phyloP scores from a whole-genome alignment of 139 green algal genomes.

The Coccomyxa sp. region DNA sequence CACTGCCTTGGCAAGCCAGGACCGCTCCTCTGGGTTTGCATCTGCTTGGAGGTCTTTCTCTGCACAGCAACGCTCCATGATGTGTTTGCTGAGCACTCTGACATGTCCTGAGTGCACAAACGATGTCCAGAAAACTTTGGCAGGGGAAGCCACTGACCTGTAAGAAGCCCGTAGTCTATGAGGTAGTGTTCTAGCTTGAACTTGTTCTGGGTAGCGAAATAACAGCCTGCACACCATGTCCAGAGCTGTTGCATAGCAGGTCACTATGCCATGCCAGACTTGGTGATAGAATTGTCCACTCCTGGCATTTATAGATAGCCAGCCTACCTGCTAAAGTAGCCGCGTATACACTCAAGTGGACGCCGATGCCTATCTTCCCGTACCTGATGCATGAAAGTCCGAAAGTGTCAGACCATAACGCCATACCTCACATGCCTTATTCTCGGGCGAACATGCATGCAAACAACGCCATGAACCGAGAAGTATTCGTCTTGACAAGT shows the following conservation, averaged over 20 bases:
- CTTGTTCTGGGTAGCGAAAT: constrained; percentile 38
- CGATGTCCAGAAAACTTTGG: background rate
- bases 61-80: background rate
- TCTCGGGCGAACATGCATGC: too few relatives aligned
- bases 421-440: too few relatives aligned
- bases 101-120: background rate
- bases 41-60: constrained; percentile 17
- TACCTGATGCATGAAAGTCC: constrained; percentile 45
- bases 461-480: too few relatives aligned
- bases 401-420: too few relatives aligned
- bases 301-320: background rate
- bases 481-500: too few relatives aligned
- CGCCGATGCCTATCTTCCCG: constrained; percentile 36
- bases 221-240: constrained; percentile 29
- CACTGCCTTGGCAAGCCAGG: constrained; percentile 37
- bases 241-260: background rate
- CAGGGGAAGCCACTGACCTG: constrained; percentile 9
- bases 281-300: background rate
- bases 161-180: constrained; percentile 27
- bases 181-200: constrained; percentile 30
- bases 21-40: constrained; percentile 1
- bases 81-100: background rate
- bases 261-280: too few relatives aligned
- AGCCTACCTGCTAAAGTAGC: constrained; percentile 23
- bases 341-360: constrained; percentile 40